Evolutionary conservation across 805 yeast genomes (phyloP), one percentile per base, ranked within the genome.

Genomic region (Hanseniaspora valbyensis): DNA sequence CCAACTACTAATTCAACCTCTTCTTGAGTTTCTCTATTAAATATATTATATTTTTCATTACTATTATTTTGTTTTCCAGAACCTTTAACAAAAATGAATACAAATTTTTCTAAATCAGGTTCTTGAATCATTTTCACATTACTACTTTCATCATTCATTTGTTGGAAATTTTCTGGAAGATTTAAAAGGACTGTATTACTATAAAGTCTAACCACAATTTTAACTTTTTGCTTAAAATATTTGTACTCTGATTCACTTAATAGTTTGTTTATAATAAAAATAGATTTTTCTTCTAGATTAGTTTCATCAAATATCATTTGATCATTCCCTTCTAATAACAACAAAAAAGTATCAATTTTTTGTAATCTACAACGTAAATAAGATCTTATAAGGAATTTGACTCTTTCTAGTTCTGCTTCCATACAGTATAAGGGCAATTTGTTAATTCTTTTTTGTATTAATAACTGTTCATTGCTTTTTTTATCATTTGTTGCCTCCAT

Each of bases 391-490:
- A 90, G 65, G 61, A 81, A 92, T 58, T 81, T 86, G 28, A 87
- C 76, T 52, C 98, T 69, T 58, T 92, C 97, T 22, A 92, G 73
- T 57, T 92, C 97, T 13, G 94, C 82, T 61, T 92, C 98, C 57
- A 90, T 80, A 22, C 94, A 76, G 69, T 92, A 77, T 42, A 89
- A 69, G 52, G 84, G 81, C 52, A 90, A 66, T 60, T 89, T 89
- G 64, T 80, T 79, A 54, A 81, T 85, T 48, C 67, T 71, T 26
- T 48, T 48, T 19, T 40, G 37, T 8, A 48, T 36, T 12, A 48
- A 21, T 3, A 48, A 22, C 21, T 40, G 44, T 21, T 48, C 51
- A 21, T 58, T 58, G 42, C 55, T 33, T 55, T 53, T 14, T 18
- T 42, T 43, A 28, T 50, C 50, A 22, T n/a, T n/a, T n/a, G 25